Evolutionary conservation across 2,329 filamentous ascomycete genomes (phyloP).

Genomic region (Magnaporthiopsis incrustans): DNA sequence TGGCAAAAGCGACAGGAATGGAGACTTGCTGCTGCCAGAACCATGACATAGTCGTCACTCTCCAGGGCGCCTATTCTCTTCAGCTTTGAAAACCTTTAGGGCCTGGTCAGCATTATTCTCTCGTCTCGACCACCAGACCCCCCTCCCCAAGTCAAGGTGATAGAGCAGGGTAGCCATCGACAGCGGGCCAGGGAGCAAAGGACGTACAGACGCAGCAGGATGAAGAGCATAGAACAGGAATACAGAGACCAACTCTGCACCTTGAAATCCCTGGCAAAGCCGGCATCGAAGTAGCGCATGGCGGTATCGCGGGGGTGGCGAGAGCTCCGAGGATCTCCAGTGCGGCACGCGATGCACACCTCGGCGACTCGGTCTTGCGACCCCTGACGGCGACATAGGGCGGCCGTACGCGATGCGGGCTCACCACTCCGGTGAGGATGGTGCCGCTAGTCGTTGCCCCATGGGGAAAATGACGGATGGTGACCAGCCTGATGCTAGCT

Average conservation of each 20-base stretch:
- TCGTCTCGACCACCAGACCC: not conserved
- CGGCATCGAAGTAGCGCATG: conserved; percentile 9
- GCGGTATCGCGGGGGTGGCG: not conserved
- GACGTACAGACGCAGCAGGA: conserved; percentile 9
- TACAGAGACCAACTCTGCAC: conserved; percentile 11
- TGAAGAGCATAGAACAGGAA: conserved; percentile 7
- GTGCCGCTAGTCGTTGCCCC: not conserved
- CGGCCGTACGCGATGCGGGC: not conserved
- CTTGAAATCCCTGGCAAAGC: conserved; percentile 6
- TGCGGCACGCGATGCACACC: not conserved
- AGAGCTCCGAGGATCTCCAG: not conserved
- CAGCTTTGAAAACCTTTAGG: conserved; percentile 3
- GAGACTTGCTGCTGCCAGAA: conserved; percentile 6
- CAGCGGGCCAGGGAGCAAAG: not conserved
- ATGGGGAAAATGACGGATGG: not conserved
- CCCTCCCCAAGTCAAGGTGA: too few species aligned
- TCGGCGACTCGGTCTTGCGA: not conserved
- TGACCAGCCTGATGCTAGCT: not conserved
- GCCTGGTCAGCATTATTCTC: not conserved
- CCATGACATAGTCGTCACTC: conserved; percentile 12
- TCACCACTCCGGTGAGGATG: not conserved
- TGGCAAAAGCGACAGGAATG: not conserved
- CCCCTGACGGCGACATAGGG: not conserved
- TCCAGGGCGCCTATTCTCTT: conserved; percentile 6
- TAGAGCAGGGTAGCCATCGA: not conserved